These are phyloP conservation scores for Pseudogymnoascus sp. DNA, from an alignment of 2,329 filamentous ascomycete genomes.

Conservation along the genomic window DNA sequence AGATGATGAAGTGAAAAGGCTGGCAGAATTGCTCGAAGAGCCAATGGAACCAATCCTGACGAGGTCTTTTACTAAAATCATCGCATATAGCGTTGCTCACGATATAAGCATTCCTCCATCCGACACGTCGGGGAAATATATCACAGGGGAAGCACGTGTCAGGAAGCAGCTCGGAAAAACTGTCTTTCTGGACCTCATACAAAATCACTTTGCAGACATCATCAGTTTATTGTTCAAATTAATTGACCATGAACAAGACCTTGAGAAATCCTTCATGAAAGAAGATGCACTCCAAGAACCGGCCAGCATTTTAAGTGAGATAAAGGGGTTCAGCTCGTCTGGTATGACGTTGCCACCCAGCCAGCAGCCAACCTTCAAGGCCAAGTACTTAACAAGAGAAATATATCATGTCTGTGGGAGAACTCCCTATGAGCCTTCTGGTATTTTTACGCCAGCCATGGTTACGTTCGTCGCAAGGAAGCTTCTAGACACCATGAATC, in stretches of 20 bases:
- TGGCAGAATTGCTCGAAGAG: constrained; percentile 52
- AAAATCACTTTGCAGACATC: constrained; percentile 67
- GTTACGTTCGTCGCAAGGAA: constrained; percentile 68
- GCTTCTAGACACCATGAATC: constrained; percentile 73
- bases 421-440: constrained; percentile 55
- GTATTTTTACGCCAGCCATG: constrained; percentile 69
- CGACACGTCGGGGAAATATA: constrained; percentile 35
- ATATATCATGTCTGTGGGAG: constrained; percentile 71
- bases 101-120: constrained; percentile 48
- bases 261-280: constrained; percentile 60
- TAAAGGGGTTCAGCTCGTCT: constrained; percentile 63
- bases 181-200: constrained; percentile 54
- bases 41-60: constrained; percentile 53
- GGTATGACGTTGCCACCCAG: constrained; percentile 59
- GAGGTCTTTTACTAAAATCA: constrained; percentile 65
- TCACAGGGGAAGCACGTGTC: constrained; percentile 58
- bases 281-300: constrained; percentile 53
- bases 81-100: constrained; percentile 77
- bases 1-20: constrained; percentile 51
- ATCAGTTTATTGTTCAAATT: constrained; percentile 68
- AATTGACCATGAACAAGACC: constrained; percentile 68
- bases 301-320: constrained; percentile 57
- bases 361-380: constrained; percentile 81
- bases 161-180: constrained; percentile 63
- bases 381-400: constrained; percentile 67